These are phyloP conservation scores for Aspergillus thermomutatus DNA, from an alignment of 2,329 filamentous ascomycete species.

Conservation along the genomic window DNA sequence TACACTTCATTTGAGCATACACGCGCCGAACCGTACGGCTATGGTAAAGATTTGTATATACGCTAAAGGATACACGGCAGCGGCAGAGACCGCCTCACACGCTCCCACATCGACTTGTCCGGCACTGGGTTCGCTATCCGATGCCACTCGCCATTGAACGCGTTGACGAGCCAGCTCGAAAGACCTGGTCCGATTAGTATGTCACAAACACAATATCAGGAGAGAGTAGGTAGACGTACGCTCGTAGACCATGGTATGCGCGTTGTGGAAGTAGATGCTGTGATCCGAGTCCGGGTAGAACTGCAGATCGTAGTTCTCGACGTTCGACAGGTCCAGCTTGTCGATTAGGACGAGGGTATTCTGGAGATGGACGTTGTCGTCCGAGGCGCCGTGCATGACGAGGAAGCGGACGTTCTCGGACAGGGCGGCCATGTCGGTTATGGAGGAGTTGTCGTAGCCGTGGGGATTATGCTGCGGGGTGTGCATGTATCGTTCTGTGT, in stretches of 20 bases:
- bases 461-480: constrained; percentile 75
- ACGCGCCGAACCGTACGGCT: no score
- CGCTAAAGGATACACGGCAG: background rate
- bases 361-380: constrained; percentile 97
- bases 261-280: constrained; percentile 91
- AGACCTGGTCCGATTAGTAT: constrained; percentile 26
- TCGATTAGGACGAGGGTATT: constrained; percentile 87
- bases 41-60: background rate
- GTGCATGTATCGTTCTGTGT: constrained; percentile 77
- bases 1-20: no score
- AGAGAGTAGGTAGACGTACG: constrained; percentile 56
- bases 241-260: constrained; percentile 85
- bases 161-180: constrained; percentile 86
- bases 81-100: constrained; percentile 17
- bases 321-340: constrained; percentile 71
- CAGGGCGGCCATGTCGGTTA: constrained; percentile 72
- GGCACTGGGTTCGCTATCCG: constrained; percentile 54
- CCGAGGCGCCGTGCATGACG: constrained; percentile 91
- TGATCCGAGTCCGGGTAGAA: constrained; percentile 97
- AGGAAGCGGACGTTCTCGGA: constrained; percentile 79
- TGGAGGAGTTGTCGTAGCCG: constrained; percentile 73
- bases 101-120: constrained; percentile 26
- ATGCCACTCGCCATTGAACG: constrained; percentile 95
- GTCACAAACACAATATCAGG: background rate
- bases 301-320: constrained; percentile 95